Evolutionary conservation across 1,139 yeast species (phyloP), one percentile per base, ranked within the genome.

Genomic region (Suhomyces bribrorum): DNA sequence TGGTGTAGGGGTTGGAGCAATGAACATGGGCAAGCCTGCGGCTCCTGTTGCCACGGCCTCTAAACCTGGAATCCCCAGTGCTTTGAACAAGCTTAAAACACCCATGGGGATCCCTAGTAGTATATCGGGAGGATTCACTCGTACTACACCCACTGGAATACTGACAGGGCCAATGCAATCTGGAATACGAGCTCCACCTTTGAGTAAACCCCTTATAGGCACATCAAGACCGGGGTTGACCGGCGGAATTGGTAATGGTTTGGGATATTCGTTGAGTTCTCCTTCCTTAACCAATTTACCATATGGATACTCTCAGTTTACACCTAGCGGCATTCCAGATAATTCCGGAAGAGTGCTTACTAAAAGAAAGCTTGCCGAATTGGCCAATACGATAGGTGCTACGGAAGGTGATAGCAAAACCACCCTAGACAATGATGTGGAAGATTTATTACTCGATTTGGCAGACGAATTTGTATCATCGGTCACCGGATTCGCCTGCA

Each of bases 401-500:
- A 89, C 86, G 54, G 89, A 86, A 60, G 90, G 92, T 17, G 94
- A 87, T 52, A 87, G 92, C n/a, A 92, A 87, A 51, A 86, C 95
- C 3, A 78, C 79, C 5, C 83, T 92, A 40, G 97, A 90, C 58
- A 96, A 96, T 26, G 97, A 92, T 59, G 97, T 89, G 12, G 97
- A 92, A 60, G 97, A 90, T 50, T 66, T 90, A 31, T 66, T 92
- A 34, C 69, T 94, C 33, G 98, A 94, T 59, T 69, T 92, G 40
- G 97, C 98, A 0, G 99, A 94, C 58, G 98, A 94, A 57, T 92
- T 92, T 59, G 95, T 92, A 7, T 77, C 86, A 7, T 83, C 87
- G 34, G 96, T 94, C 2, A 88, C 97, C 0, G 76, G 88, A 2
- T 92, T 92, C 68, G 96, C 97, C 1, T 92, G 98, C 59, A 79